Evolutionary conservation across 306 rosid species (phyloP).

Genomic region (Rubus parviflorus): DNA sequence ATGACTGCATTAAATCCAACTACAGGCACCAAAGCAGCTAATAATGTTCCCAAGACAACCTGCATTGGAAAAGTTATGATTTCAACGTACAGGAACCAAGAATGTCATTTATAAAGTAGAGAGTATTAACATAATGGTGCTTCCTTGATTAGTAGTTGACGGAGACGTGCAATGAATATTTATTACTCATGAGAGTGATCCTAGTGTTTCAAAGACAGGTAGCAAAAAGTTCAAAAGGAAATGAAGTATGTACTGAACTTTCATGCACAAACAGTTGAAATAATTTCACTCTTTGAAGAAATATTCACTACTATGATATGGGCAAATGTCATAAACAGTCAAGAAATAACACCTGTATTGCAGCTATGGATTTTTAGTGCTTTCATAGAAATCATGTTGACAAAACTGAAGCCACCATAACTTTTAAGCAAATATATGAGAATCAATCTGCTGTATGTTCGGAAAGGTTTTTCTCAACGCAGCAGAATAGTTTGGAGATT

Average conservation of each 20-base stretch:
- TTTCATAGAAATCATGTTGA: slow-evolving; percentile 13
- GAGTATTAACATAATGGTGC: background rate
- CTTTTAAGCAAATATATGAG: slow-evolving; percentile 52
- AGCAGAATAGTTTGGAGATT: slow-evolving; percentile 49
- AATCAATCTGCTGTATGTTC: slow-evolving; percentile 78
- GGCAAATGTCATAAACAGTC: background rate
- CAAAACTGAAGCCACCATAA: slow-evolving; percentile 23
- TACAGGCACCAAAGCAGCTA: slow-evolving; percentile 95
- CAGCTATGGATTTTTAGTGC: background rate
- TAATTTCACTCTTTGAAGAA: background rate
- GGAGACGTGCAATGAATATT: background rate
- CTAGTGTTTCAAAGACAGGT: background rate
- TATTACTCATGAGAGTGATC: background rate
- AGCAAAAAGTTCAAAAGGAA: background rate
- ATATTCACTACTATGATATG: background rate
- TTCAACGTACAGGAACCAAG: slow-evolving; percentile 36
- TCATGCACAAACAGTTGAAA: background rate
- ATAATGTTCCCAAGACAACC: slow-evolving; percentile 87
- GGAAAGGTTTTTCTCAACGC: slow-evolving; percentile 55
- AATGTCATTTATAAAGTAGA: slow-evolving; percentile 4
- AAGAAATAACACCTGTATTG: slow-evolving; percentile 19
- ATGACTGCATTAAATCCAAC: slow-evolving; percentile 98
- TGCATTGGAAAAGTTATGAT: slow-evolving; percentile 39
- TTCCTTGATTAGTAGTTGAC: slow-evolving; percentile 1
- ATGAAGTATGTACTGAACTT: background rate